These are phyloP conservation scores for Pisolithus thermaeus DNA, from an alignment of 1,284 basidiomycete genomes.

Conservation along the genomic window DNA sequence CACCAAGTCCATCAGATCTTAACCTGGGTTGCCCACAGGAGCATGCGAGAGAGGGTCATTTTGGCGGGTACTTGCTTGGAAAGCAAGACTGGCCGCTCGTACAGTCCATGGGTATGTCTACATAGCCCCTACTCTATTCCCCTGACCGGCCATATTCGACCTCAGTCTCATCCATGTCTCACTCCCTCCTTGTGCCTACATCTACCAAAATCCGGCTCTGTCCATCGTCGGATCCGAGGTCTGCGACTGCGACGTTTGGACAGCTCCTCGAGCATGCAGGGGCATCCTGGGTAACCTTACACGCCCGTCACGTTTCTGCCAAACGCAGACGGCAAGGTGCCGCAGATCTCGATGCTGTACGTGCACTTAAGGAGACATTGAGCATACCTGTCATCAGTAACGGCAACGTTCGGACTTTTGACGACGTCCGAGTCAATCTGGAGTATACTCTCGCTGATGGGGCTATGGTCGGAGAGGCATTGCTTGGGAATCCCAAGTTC, in stretches of 20 bases:
- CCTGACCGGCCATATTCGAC: not conserved
- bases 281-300: slow-evolving; percentile 61
- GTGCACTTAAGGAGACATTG: slow-evolving; percentile 44
- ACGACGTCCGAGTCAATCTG: slow-evolving; percentile 51
- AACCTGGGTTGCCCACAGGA: slow-evolving; percentile 71
- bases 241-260: slow-evolving; percentile 53
- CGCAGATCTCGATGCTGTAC: slow-evolving; percentile 58
- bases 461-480: slow-evolving; percentile 70
- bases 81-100: slow-evolving; percentile 68
- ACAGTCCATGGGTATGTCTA: slow-evolving; percentile 46
- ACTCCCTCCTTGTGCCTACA: slow-evolving; percentile 54
- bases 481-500: slow-evolving; percentile 66
- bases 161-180: slow-evolving; percentile 51
- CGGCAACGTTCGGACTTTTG: slow-evolving; percentile 62
- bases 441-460: slow-evolving; percentile 61
- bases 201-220: slow-evolving; percentile 61
- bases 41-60: slow-evolving; percentile 58
- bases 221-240: slow-evolving; percentile 35
- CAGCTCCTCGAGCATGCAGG: slow-evolving; percentile 54
- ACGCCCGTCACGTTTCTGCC: slow-evolving; percentile 66
- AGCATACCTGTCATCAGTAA: slow-evolving; percentile 64
- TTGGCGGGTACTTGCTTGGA: slow-evolving; percentile 66
- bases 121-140: not conserved
- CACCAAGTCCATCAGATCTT: slow-evolving; percentile 34
- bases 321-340: slow-evolving; percentile 60